Percentiles rank a stretch among this genome's conserved stretches.
phyloP scores from a whole-genome alignment of 225 moss, liverwort and hornwort species.

The Polytrichum commune region DNA sequence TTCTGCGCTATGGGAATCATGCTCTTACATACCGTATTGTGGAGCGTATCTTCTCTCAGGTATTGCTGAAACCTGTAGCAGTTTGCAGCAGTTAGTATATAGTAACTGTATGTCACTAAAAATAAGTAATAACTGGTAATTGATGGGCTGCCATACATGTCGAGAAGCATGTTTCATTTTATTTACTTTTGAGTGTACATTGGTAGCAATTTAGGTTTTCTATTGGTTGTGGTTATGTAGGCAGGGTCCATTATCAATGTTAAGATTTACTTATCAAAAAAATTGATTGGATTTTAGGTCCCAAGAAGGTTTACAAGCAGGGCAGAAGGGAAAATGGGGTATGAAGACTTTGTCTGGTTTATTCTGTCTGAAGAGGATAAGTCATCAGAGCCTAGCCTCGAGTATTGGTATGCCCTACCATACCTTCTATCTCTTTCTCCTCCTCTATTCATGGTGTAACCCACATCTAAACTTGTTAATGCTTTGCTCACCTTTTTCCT shows the following conservation, averaged over 20 bases:
- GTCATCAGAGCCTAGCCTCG: constrained; percentile 83
- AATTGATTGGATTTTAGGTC: constrained; percentile 31
- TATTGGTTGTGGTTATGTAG: too few relatives aligned
- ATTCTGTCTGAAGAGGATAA: constrained; percentile 96
- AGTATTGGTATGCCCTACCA: constrained; percentile 67
- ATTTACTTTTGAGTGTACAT: too few relatives aligned
- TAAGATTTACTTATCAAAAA: too few relatives aligned
- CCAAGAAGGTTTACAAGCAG: constrained; percentile 87
- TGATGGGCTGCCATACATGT: too few relatives aligned
- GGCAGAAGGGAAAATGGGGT: constrained; percentile 88
- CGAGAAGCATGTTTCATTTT: too few relatives aligned
- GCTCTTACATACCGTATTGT: constrained; percentile 94
- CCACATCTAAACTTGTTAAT: too few relatives aligned
- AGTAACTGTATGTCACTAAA: too few relatives aligned
- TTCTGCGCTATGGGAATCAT: constrained; percentile 93
- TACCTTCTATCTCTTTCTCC: constrained; percentile 5
- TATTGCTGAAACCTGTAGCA: constrained; percentile 17
- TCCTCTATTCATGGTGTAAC: too few relatives aligned
- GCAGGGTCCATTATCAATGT: too few relatives aligned
- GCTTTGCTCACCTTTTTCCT: too few relatives aligned
- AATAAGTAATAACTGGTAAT: too few relatives aligned
- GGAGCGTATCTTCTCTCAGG: constrained; percentile 97
- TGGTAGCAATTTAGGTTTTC: too few relatives aligned
- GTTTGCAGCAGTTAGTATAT: constrained; percentile 4
- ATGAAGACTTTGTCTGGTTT: constrained; percentile 98